phyloP scores from a whole-genome alignment of 345 rosid species.

The Camelina hispida region DNA sequence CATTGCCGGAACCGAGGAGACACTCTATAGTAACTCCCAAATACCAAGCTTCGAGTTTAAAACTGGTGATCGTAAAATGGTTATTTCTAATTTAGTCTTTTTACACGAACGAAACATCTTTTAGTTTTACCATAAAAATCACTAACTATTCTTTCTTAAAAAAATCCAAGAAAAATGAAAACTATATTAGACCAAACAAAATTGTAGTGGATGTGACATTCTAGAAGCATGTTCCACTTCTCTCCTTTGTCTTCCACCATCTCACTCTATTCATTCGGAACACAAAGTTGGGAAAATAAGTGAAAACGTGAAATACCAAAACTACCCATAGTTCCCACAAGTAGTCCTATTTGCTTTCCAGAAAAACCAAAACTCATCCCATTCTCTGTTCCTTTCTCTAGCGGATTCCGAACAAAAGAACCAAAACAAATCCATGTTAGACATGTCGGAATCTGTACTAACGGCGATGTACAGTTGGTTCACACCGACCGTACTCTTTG shows the following conservation, averaged over 20 bases:
- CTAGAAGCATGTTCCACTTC: slow-evolving; percentile 46
- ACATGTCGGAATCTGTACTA: slow-evolving; percentile 59
- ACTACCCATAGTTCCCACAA: slow-evolving; percentile 18
- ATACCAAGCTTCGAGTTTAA: not conserved
- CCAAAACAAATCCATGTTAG: slow-evolving; percentile 48
- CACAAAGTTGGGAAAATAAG: not conserved
- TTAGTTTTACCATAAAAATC: not conserved
- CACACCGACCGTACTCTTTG: slow-evolving; percentile 72
- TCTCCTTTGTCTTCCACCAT: slow-evolving; percentile 38
- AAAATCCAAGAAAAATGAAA: not conserved
- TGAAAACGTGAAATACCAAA: not conserved
- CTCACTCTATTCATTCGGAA: not conserved
- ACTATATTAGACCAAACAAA: not conserved
- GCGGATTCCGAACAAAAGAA: not conserved
- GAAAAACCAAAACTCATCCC: slow-evolving; percentile 10
- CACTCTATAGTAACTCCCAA: not conserved
- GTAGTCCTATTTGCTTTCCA: slow-evolving; percentile 9
- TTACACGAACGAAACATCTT: not conserved
- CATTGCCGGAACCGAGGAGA: slow-evolving; percentile 1
- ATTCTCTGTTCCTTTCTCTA: not conserved
- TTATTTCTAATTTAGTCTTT: no score
- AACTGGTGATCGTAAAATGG: not conserved
- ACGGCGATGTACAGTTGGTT: slow-evolving; percentile 77
- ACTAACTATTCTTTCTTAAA: not conserved
- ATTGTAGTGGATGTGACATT: slow-evolving; percentile 23